A percentile compares a stretch with the other conserved stretches of the same genome.
Evolutionary conservation across 768 basidiomycete genomes (phyloP).

Genomic region (Boletus coccyginus): DNA sequence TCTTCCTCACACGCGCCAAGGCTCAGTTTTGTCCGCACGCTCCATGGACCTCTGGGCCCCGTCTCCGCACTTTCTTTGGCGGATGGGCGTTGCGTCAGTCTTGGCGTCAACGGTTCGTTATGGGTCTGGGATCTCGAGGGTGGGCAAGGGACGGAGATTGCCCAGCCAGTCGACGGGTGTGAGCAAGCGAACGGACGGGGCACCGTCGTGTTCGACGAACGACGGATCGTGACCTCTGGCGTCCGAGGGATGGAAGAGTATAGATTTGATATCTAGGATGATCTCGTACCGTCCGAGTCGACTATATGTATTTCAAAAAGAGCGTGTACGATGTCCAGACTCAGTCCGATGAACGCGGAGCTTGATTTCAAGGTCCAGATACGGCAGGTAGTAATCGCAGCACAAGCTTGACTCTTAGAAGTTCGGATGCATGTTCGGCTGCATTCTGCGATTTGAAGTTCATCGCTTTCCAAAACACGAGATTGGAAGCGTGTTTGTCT

Average conservation of each 20-base stretch:
- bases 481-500: background rate
- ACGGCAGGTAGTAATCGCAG: conserved; percentile 16
- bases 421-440: background rate
- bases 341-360: background rate
- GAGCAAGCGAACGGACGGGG: conserved; percentile 29
- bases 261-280: conserved; percentile 32
- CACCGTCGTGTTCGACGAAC: conserved; percentile 69
- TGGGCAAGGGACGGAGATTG: conserved; percentile 38
- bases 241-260: conserved; percentile 33
- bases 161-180: conserved; percentile 34
- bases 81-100: conserved; percentile 79
- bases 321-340: background rate
- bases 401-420: conserved; percentile 12
- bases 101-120: conserved; percentile 67
- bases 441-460: no score
- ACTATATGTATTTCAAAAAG: background rate
- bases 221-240: conserved; percentile 57
- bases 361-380: background rate
- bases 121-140: conserved; percentile 88
- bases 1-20: conserved; percentile 56
- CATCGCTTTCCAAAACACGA: conserved; percentile 2
- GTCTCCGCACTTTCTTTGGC: conserved; percentile 68
- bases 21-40: conserved; percentile 66
- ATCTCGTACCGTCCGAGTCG: background rate
- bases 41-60: conserved; percentile 68